These are phyloP conservation scores for Extremus antarcticus DNA, from an alignment of 495 filamentous ascomycete genomes.

Conservation along the genomic window DNA sequence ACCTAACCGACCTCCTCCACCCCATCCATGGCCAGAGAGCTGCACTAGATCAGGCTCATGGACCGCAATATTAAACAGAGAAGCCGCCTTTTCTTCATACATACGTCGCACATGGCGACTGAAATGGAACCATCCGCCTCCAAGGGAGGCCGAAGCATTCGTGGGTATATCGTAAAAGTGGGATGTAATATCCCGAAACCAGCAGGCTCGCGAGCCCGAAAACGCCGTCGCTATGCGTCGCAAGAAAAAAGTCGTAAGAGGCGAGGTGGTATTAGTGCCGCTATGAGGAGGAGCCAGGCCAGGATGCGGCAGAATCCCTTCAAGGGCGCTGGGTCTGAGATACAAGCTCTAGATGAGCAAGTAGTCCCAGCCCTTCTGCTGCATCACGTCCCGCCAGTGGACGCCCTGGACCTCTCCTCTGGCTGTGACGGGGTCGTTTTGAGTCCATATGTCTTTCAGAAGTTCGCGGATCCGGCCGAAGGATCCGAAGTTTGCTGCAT, in stretches of 20 bases:
- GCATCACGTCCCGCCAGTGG: slow-evolving; percentile 94
- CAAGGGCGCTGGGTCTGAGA: slow-evolving; percentile 4
- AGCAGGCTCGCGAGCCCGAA: not conserved
- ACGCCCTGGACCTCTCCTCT: slow-evolving; percentile 49
- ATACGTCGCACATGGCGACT: not conserved
- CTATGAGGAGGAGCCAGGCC: slow-evolving; percentile 5
- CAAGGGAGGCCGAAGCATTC: not conserved
- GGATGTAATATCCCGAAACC: slow-evolving; percentile 1
- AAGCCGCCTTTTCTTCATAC: not conserved
- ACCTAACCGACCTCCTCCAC: not conserved
- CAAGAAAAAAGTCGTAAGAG: slow-evolving; percentile 1
- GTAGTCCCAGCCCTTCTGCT: slow-evolving; percentile 81
- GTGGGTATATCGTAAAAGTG: slow-evolving; percentile 14
- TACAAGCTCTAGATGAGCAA: slow-evolving; percentile 56
- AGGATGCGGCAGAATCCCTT: slow-evolving; percentile 12
- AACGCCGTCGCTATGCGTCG: slow-evolving; percentile 15
- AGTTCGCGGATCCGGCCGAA: slow-evolving; percentile 75
- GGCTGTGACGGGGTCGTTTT: slow-evolving; percentile 46
- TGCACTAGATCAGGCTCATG: slow-evolving; percentile 18
- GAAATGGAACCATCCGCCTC: not conserved
- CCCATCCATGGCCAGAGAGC: slow-evolving; percentile 12
- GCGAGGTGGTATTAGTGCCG: not conserved
- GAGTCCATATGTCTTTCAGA: slow-evolving; percentile 71
- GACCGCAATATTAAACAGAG: not conserved
- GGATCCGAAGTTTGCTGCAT: slow-evolving; percentile 66